phyloP scores from a whole-genome alignment of 78 protist species.

The Blattamonas nauphoetae region DNA sequence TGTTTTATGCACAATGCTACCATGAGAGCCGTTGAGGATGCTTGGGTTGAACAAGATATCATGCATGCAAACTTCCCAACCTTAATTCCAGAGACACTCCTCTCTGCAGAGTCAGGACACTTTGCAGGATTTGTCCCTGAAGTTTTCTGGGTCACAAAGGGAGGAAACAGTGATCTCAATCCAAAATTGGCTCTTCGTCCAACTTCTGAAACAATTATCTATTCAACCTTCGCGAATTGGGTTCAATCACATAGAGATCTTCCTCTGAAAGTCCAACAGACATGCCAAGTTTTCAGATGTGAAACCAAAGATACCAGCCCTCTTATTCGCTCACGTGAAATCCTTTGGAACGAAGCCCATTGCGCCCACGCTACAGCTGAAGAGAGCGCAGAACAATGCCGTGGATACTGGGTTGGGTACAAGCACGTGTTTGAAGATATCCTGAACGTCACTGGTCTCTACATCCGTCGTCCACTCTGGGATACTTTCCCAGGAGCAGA shows the following conservation, averaged over 20 bases:
- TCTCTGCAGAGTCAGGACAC: conserved; percentile 56
- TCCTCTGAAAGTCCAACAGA: conserved; percentile 43
- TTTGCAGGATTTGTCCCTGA: background rate
- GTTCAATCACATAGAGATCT: conserved; percentile 30
- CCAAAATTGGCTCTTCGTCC: conserved; percentile 34
- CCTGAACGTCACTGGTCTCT: conserved; percentile 26
- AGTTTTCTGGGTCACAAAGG: conserved; percentile 43
- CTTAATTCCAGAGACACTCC: conserved; percentile 34
- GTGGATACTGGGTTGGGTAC: conserved; percentile 25
- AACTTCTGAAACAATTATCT: conserved; percentile 47
- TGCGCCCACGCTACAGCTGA: conserved; percentile 34
- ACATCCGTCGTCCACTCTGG: conserved; percentile 35
- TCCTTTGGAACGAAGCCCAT: conserved; percentile 48
- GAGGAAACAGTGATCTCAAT: conserved; percentile 21
- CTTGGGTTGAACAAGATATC: conserved; percentile 8
- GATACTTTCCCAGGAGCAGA: conserved; percentile 42
- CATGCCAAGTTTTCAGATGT: conserved; percentile 34
- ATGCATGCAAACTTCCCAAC: conserved; percentile 23
- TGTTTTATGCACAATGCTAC: background rate
- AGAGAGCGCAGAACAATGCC: conserved; percentile 21
- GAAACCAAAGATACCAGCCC: conserved; percentile 42
- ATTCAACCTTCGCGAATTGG: conserved; percentile 40
- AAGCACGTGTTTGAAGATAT: background rate
- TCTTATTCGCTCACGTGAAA: conserved; percentile 38
- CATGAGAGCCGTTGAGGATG: conserved; percentile 19